A percentile compares a stretch with the other conserved stretches of the same genome.
Conservation (phyloP, 2,329 filamentous ascomycete species). For the Pestalotiopsis sp. region DNA sequence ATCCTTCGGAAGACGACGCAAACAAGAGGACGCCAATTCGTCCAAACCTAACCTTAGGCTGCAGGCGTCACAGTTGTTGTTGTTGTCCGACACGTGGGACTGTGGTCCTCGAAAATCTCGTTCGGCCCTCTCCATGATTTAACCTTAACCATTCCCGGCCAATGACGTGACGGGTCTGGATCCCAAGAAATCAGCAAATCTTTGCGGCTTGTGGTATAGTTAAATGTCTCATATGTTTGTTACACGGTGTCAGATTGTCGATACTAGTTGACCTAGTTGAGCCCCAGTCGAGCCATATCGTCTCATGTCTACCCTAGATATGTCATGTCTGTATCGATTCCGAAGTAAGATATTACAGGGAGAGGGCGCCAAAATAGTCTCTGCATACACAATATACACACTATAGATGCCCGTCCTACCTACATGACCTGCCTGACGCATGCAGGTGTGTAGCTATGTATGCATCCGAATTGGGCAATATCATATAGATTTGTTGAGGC, state of each 20-base stretch:
- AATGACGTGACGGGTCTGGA: constrained; percentile 1
- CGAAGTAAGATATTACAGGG: too few relatives aligned
- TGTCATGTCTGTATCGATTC: too few relatives aligned
- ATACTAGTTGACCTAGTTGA: neutral
- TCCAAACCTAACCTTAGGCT: neutral
- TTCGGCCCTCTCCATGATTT: constrained; percentile 15
- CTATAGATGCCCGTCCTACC: neutral
- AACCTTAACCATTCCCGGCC: constrained; percentile 12
- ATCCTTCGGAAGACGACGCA: too few relatives aligned
- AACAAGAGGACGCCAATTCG: neutral
- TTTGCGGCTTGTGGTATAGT: constrained; percentile 8
- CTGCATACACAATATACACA: neutral
- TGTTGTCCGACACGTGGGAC: constrained; percentile 6
- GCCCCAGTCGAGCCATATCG: neutral
- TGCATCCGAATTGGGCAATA: neutral
- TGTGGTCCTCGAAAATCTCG: constrained; percentile 13
- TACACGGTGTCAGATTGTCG: neutral
- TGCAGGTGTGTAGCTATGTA: neutral
- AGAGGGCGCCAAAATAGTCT: too few relatives aligned
- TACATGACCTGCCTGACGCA: neutral
- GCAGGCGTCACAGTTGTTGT: neutral
- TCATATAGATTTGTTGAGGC: neutral
- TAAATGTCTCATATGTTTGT: constrained; percentile 6
- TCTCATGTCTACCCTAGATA: neutral
- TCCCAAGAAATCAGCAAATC: neutral